Percentiles rank a stretch among this genome's conserved stretches.
Evolutionary conservation across 495 filamentous ascomycete species (phyloP).

Genomic region (Neurospora discreta): DNA sequence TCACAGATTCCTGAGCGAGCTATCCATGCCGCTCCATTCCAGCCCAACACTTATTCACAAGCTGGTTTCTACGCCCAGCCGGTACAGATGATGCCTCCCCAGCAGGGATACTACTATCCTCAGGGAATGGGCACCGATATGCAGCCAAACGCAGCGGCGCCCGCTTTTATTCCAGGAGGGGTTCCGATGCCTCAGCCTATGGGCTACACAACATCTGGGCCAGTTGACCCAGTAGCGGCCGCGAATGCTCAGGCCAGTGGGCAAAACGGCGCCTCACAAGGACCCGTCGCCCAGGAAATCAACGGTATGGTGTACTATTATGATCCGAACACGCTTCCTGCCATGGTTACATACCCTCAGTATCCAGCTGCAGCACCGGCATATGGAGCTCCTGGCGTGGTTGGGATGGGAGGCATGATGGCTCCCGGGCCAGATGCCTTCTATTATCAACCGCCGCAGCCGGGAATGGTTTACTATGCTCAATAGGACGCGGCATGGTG

Average conservation of each 20-base stretch:
- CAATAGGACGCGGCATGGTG: slow-evolving; percentile 8
- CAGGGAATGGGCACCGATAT: slow-evolving; percentile 41
- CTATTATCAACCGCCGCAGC: slow-evolving; percentile 58
- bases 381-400: slow-evolving; percentile 37
- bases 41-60: slow-evolving; percentile 57
- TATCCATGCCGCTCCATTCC: slow-evolving; percentile 86
- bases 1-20: slow-evolving; percentile 92
- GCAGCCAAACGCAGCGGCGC: slow-evolving; percentile 41
- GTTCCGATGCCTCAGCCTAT: slow-evolving; percentile 38
- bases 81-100: slow-evolving; percentile 39
- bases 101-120: slow-evolving; percentile 47
- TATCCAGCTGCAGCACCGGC: slow-evolving; percentile 37
- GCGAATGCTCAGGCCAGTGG: slow-evolving; percentile 6
- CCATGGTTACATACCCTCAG: slow-evolving; percentile 39
- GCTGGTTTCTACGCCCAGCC: slow-evolving; percentile 52
- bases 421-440: slow-evolving; percentile 57
- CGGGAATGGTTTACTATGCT: slow-evolving; percentile 49
- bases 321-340: slow-evolving; percentile 58
- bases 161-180: slow-evolving; percentile 46
- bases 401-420: slow-evolving; percentile 74
- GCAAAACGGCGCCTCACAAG: slow-evolving; percentile 36
- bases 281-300: slow-evolving; percentile 79
- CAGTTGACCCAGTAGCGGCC: slow-evolving; percentile 25
- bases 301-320: slow-evolving; percentile 96
- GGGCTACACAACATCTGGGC: slow-evolving; percentile 30